Percentiles rank a stretch among this genome's conserved stretches.
Conservation (phyloP, 2,329 filamentous ascomycete genomes). For the Zymoseptoria crescenta region DNA sequence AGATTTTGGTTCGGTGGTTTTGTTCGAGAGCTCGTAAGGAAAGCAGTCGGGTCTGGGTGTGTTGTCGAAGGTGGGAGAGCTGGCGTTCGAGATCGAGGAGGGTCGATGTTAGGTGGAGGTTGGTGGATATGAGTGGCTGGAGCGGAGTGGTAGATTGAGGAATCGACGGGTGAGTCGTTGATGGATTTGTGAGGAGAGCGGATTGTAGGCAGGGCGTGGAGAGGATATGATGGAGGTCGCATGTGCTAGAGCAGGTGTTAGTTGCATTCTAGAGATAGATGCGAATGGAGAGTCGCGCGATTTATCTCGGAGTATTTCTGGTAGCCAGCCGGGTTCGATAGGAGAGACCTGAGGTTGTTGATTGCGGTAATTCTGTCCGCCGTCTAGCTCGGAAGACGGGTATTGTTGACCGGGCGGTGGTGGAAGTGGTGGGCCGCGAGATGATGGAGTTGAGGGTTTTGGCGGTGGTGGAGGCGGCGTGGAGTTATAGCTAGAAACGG, state of each 20-base stretch:
- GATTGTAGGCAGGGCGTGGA: slow-evolving; percentile 58
- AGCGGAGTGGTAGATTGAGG: slow-evolving; percentile 57
- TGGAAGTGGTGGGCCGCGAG: slow-evolving; percentile 38
- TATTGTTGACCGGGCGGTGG: slow-evolving; percentile 33
- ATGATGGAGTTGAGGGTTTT: slow-evolving; percentile 38
- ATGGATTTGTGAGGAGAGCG: slow-evolving; percentile 61
- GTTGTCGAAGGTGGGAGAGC: slow-evolving; percentile 54
- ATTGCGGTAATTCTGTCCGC: slow-evolving; percentile 8
- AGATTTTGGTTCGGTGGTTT: slow-evolving; percentile 84
- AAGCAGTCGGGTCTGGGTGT: slow-evolving; percentile 72
- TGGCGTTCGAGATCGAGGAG: slow-evolving; percentile 54
- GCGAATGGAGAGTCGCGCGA: slow-evolving; percentile 49
- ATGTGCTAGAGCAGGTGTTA: slow-evolving; percentile 49
- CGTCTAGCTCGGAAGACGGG: slow-evolving; percentile 24
- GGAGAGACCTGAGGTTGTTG: slow-evolving; percentile 17
- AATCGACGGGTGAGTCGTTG: slow-evolving; percentile 65
- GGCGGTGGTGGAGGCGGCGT: slow-evolving; percentile 44
- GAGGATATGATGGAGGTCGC: slow-evolving; percentile 66
- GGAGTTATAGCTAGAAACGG: slow-evolving; percentile 30
- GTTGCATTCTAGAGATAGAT: slow-evolving; percentile 1
- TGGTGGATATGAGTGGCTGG: slow-evolving; percentile 57
- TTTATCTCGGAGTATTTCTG: slow-evolving; percentile 68
- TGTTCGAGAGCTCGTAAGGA: slow-evolving; percentile 79
- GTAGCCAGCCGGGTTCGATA: slow-evolving; percentile 63
- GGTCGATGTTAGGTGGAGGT: slow-evolving; percentile 60